Evolutionary conservation across 345 rosid genomes (phyloP).

Genomic region (Leavenworthia alabamica): DNA sequence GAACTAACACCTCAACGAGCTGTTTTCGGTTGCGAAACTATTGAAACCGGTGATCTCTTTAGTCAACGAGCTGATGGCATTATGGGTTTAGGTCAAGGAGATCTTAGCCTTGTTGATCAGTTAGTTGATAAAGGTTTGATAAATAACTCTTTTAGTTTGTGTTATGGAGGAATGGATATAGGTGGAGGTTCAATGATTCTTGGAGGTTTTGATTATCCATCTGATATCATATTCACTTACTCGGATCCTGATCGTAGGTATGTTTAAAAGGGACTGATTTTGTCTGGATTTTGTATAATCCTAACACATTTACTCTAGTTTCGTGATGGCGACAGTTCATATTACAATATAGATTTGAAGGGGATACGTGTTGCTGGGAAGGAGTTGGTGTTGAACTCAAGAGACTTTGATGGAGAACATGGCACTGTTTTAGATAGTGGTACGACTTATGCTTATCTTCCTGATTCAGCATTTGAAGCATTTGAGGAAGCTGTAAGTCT

Average conservation of each 20-base stretch:
- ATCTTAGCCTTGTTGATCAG: constrained; percentile 84
- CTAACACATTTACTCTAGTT: constrained; percentile 92
- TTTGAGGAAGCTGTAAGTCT: constrained; percentile 73
- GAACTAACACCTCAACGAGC: constrained; percentile 68
- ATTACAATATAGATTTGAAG: constrained; percentile 94
- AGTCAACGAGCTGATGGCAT: constrained; percentile 93
- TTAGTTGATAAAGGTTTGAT: constrained; percentile 75
- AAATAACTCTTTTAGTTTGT: constrained; percentile 78
- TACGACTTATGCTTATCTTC: constrained; percentile 85
- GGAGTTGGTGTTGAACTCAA: constrained; percentile 49
- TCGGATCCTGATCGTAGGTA: constrained; percentile 82
- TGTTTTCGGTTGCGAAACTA: constrained; percentile 81
- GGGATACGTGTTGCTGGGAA: constrained; percentile 89
- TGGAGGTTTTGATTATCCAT: constrained; percentile 61
- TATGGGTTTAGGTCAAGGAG: constrained; percentile 91
- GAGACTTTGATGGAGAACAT: constrained; percentile 62
- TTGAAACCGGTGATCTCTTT: constrained; percentile 87
- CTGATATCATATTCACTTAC: constrained; percentile 59
- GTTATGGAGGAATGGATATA: constrained; percentile 92
- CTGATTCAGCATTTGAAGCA: constrained; percentile 63
- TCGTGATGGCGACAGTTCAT: constrained; percentile 99
- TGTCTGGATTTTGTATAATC: constrained; percentile 33
- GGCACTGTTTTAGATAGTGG: constrained; percentile 89
- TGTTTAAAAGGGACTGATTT: constrained; percentile 30
- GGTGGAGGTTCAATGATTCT: constrained; percentile 98